Evolutionary conservation across 164 flowering plant species (phyloP).

Genomic region (Echeveria elegans): DNA sequence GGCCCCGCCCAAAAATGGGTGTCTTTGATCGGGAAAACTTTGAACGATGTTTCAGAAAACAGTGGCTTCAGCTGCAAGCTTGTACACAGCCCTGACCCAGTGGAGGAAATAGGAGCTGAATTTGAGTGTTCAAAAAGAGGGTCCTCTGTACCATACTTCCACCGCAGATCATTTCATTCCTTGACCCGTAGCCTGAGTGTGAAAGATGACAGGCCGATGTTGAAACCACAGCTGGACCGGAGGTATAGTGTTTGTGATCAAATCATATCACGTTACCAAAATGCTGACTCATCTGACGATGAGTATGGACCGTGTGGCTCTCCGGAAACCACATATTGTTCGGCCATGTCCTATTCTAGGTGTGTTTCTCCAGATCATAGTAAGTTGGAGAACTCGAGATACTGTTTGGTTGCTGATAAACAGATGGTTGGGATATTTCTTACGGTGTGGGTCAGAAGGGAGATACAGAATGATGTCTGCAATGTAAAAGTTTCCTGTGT

Average conservation of each 20-base stretch:
- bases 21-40: slow-evolving; percentile 62
- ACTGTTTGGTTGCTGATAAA: slow-evolving; percentile 66
- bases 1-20: slow-evolving; percentile 89
- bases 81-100: slow-evolving; percentile 58
- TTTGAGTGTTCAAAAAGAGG: slow-evolving; percentile 28
- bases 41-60: slow-evolving; percentile 61
- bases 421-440: slow-evolving; percentile 73
- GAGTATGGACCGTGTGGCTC: slow-evolving; percentile 44
- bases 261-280: slow-evolving; percentile 33
- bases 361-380: slow-evolving; percentile 34
- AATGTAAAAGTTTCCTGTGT: slow-evolving; percentile 78
- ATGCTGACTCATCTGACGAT: slow-evolving; percentile 62
- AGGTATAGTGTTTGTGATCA: slow-evolving; percentile 62
- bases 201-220: slow-evolving; percentile 29
- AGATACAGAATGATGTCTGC: slow-evolving; percentile 42
- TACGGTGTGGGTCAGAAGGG: slow-evolving; percentile 57
- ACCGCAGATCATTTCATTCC: slow-evolving; percentile 57
- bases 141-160: slow-evolving; percentile 50
- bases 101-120: slow-evolving; percentile 49
- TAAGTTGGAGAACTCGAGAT: slow-evolving; percentile 37
- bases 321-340: slow-evolving; percentile 16
- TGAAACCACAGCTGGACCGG: slow-evolving; percentile 46
- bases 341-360: slow-evolving; percentile 14
- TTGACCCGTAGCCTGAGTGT: slow-evolving; percentile 53
- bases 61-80: neutral